These are phyloP conservation scores for Taiozyma sp. DNA, from an alignment of 1,139 yeast genomes.

Conservation along the genomic window DNA sequence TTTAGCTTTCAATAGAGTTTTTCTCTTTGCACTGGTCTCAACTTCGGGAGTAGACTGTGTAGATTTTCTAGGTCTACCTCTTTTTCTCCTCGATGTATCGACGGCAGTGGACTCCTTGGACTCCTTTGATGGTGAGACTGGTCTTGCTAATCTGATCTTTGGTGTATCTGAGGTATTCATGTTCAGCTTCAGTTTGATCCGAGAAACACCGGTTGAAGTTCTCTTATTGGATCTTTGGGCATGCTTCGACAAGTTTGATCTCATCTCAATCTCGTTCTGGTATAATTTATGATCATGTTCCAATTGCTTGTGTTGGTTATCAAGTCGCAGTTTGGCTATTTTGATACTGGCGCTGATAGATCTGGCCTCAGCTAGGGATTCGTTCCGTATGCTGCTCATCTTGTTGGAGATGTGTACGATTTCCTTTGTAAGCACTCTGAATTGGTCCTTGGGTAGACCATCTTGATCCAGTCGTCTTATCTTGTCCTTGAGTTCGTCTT, in stretches of 20 bases:
- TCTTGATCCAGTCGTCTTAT: slow-evolving; percentile 5
- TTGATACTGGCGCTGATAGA: slow-evolving; percentile 19
- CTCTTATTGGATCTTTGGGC: slow-evolving; percentile 18
- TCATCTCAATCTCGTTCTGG: slow-evolving; percentile 18
- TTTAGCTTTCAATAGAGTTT: neutral
- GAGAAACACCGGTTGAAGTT: slow-evolving; percentile 2
- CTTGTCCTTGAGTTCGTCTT: slow-evolving; percentile 9
- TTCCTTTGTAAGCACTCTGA: neutral
- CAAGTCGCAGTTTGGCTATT: slow-evolving; percentile 18
- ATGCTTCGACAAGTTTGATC: slow-evolving; percentile 9
- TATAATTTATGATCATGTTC: slow-evolving; percentile 20
- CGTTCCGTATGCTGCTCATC: slow-evolving; percentile 11
- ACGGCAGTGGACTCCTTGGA: neutral
- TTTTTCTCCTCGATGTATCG: neutral
- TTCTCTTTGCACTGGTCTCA: neutral
- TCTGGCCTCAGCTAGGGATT: slow-evolving; percentile 19
- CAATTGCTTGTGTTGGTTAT: slow-evolving; percentile 18
- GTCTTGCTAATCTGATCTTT: neutral
- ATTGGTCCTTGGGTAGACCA: neutral
- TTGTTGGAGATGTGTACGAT: neutral
- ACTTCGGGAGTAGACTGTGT: neutral
- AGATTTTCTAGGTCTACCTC: slow-evolving; percentile 6
- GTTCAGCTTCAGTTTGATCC: slow-evolving; percentile 4
- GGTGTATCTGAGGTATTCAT: neutral
- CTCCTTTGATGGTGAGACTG: neutral